Base-by-base conservation (phyloP, 495 filamentous ascomycete genomes). In the Hyaloscypha finlandica region DNA sequence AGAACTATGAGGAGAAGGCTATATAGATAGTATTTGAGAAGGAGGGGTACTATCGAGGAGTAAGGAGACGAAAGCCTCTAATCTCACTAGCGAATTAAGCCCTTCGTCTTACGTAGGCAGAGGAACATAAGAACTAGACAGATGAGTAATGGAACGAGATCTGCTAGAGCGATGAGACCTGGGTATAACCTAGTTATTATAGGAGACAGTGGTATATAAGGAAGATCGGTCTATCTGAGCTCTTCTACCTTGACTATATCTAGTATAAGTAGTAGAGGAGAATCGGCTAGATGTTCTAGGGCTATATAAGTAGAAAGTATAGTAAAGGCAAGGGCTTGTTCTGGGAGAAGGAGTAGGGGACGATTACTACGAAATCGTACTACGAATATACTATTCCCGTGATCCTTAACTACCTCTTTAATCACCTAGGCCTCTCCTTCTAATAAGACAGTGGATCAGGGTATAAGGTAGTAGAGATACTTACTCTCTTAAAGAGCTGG, bases 101-200 rank as follows among this genome's bases (percentile, higher is more conserved):
- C 4, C 33, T 37, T 11, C 62, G 71, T 42, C 55, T 70, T 52
- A 32, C 25, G 11, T 78, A 55, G 67, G 74, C 69, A 25, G 8
- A 56, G 25, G 70, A 71, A 5, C 39, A 74, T 48, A 12, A 63
- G 4, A 8, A 68, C 42, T 78, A 42, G 72, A 73, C 69, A 19
- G 42, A 65, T 31, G 57, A 74, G 33, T 42, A 75, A 67, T 78
- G 62, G 75, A 55, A 57, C 42, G 59, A 58, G n/a, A 69, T 76
- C 25, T 61, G 77, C 25, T 77, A 63, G 74, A 73, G 64, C 33
- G 65, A 79, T 64, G 70, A 79, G 54, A 77, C 71, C 8, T 79
- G 67, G 76, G 64, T 74, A 22, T 25, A 63, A 60, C 59, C 60
- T 58, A 55, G 65, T 9, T 59, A 48, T 8, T 39, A 65, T 65